Conservation (phyloP, 805 yeast genomes). For the Metschnikowia cerradonensis region DNA sequence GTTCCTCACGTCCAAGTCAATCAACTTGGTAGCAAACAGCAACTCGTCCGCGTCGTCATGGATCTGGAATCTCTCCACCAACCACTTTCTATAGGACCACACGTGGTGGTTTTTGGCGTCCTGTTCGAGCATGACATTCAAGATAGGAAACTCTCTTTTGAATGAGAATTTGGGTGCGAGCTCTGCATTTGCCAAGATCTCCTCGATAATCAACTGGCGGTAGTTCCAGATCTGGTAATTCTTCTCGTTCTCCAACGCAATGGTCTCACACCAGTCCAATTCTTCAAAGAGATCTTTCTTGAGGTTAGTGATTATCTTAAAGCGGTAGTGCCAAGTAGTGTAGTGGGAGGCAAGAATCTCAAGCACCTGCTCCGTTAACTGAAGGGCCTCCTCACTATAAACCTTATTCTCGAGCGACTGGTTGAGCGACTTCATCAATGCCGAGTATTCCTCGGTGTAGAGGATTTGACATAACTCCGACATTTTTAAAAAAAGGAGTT, state of each 20-base stretch:
- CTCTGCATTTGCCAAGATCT: constrained; percentile 18
- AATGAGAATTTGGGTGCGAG: constrained; percentile 27
- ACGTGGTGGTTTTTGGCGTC: constrained; percentile 94
- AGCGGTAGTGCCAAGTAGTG: constrained; percentile 79
- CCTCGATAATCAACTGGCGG: constrained; percentile 59
- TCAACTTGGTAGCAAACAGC: constrained; percentile 42
- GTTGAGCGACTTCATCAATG: constrained; percentile 57
- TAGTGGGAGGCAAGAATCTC: constrained; percentile 82
- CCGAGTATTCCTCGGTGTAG: constrained; percentile 68
- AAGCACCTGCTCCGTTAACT: constrained; percentile 61
- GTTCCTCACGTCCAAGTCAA: constrained; percentile 69
- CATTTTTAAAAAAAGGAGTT: not conserved
- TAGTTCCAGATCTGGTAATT: constrained; percentile 98
- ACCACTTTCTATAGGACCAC: constrained; percentile 91
- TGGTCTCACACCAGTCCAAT: constrained; percentile 71
- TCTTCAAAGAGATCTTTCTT: constrained; percentile 46
- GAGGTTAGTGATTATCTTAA: constrained; percentile 43
- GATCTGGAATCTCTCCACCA: constrained; percentile 53
- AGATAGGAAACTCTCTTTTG: constrained; percentile 60
- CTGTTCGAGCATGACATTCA: constrained; percentile 63
- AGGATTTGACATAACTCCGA: constrained; percentile 54
- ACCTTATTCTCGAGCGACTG: constrained; percentile 59
- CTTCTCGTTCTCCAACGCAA: constrained; percentile 75
- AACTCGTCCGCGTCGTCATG: constrained; percentile 47
- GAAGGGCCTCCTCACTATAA: constrained; percentile 65